These are phyloP conservation scores for Kwoniella bestiolae DNA, from an alignment of 768 basidiomycete species.

Conservation along the genomic window DNA sequence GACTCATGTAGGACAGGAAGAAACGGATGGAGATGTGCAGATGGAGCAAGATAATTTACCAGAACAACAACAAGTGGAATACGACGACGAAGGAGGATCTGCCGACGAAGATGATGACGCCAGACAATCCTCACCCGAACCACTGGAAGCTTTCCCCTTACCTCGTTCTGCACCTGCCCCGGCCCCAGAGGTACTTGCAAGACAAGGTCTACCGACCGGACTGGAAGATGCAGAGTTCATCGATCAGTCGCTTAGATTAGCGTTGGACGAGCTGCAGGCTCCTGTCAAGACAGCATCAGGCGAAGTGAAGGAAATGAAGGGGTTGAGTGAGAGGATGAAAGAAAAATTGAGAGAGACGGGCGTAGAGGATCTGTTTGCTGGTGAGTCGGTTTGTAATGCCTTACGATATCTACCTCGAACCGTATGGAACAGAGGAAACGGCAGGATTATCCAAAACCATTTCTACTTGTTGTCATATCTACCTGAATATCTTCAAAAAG, in stretches of 20 bases:
- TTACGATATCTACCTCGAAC: not conserved
- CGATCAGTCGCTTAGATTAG: constrained; percentile 39
- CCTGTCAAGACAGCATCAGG: constrained; percentile 13
- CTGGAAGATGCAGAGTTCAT: constrained; percentile 52
- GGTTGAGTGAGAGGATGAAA: constrained; percentile 67
- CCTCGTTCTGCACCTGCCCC: constrained; percentile 49
- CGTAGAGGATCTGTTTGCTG: constrained; percentile 85
- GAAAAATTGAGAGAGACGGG: constrained; percentile 74
- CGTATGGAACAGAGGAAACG: no score
- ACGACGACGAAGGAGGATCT: constrained; percentile 7
- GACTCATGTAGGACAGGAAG: not conserved
- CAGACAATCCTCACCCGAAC: constrained; percentile 26
- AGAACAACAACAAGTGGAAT: not conserved
- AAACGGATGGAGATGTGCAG: constrained; percentile 5
- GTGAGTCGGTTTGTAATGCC: constrained; percentile 60
- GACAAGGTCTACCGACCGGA: constrained; percentile 55
- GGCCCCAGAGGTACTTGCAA: constrained; percentile 43
- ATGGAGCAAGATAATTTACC: constrained; percentile 11
- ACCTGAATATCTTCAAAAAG: no score
- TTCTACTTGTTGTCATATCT: no score
- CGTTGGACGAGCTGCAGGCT: constrained; percentile 31
- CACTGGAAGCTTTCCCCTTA: constrained; percentile 54
- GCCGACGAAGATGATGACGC: constrained; percentile 14
- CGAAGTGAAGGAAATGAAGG: constrained; percentile 42
- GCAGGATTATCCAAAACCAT: no score